Base-by-base conservation (phyloP, 371 early-diverging fungal species). In the Mortierella sp. region DNA sequence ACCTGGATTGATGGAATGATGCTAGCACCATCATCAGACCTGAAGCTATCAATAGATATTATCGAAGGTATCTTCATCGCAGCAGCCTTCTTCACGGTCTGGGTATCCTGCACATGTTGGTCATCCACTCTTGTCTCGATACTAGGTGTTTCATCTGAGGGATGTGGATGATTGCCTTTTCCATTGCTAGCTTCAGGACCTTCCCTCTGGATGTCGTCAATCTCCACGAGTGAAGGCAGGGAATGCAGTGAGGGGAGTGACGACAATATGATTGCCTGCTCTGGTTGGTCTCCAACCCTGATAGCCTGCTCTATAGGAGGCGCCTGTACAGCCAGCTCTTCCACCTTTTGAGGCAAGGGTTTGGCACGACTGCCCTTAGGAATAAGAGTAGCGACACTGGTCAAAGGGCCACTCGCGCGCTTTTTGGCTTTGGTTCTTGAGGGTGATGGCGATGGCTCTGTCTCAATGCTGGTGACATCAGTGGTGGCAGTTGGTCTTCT, bases 301-400 rank as follows among this genome's bases (percentile, higher is more conserved):
- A n/a, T 4, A 28, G 54, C 2, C 24, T 34, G 40, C 22, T 17
- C 17, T 27, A 28, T 24, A n/a, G 49, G 41, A 6, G 50, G 39
- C 19, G 43, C 12, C 19, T 16, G 25, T 40, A 13, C 53, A 2
- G 39, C 21, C 7, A 8, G 51, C 19, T 56, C 57, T 45, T 51
- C 31, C 22, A 54, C 25, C 40, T 37, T 56, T n/a, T 43, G 51
- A 19, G 62, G 68, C 4, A 68, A 19, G 2, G 68, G 68, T 16
- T 61, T 68, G 34, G 57, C 37, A 10, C 68, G 56, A 25, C 68
- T 68, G 6, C 68, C 57, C 44, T 56, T 60, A 0, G 68, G 68
- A 22, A 68, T 61, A n/a, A 50, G 61, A 17, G 56, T 44, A 6
- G 62, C 57, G 28, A 68, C 60, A 27, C 68, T 61, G 27, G 61